Percentiles rank a stretch among this genome's conserved stretches.
These are phyloP conservation scores for Kluyveromyces sp. DNA, from an alignment of 1,139 yeast species.

Conservation along the genomic window DNA sequence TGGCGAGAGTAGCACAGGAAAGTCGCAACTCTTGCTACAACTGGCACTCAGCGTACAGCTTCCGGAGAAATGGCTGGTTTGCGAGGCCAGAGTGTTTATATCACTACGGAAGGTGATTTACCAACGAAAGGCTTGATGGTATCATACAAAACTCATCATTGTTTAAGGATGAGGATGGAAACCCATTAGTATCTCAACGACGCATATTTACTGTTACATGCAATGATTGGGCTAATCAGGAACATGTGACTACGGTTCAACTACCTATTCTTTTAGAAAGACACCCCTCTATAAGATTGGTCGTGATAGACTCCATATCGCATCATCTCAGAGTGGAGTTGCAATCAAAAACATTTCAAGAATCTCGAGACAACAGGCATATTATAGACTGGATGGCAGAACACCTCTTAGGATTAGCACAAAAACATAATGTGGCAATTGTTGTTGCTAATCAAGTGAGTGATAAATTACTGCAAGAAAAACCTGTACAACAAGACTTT, in stretches of 20 bases:
- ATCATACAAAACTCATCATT: constrained; percentile 30
- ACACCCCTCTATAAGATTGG: constrained; percentile 39
- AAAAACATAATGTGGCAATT: constrained; percentile 46
- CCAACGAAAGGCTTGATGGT: constrained; percentile 52
- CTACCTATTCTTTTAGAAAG: constrained; percentile 49
- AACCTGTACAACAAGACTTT: constrained; percentile 25
- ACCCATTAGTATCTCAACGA: constrained; percentile 34
- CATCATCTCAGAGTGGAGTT: constrained; percentile 73
- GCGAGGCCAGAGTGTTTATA: constrained; percentile 45
- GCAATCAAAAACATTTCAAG: constrained; percentile 32
- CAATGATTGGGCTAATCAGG: constrained; percentile 62
- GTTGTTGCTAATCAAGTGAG: constrained; percentile 78
- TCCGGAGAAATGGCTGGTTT: constrained; percentile 41
- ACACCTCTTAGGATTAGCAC: constrained; percentile 46
- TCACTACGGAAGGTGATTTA: constrained; percentile 69
- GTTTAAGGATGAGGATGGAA: constrained; percentile 15
- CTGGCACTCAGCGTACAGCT: constrained; percentile 51
- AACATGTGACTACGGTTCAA: constrained; percentile 65
- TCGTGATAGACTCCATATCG: constrained; percentile 78
- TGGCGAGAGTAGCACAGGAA: constrained; percentile 83
- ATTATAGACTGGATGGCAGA: constrained; percentile 42
- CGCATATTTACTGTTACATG: constrained; percentile 57
- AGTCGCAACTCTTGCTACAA: constrained; percentile 68
- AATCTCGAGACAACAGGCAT: constrained; percentile 34
- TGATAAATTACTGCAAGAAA: constrained; percentile 40